Evolutionary conservation across 2,329 filamentous ascomycete species (phyloP).

Genomic region (Aureobasidium lini): DNA sequence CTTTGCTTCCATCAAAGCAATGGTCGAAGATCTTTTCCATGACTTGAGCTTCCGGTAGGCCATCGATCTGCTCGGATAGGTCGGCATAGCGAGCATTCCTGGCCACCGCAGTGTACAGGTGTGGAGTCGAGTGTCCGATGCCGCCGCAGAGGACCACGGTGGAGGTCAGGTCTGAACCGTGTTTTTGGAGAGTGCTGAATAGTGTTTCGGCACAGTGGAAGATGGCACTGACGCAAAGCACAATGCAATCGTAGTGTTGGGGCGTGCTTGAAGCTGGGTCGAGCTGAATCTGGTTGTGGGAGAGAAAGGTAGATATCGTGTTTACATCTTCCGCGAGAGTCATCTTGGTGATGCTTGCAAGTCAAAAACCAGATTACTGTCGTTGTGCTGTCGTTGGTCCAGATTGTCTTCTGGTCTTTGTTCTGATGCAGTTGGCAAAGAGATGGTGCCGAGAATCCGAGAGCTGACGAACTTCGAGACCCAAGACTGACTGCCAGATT

Average conservation of each 20-base stretch:
- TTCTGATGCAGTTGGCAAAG: too few relatives aligned
- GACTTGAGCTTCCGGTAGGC: conserved; percentile 35
- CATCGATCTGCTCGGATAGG: conserved; percentile 25
- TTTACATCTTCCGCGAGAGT: conserved; percentile 23
- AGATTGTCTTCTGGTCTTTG: too few relatives aligned
- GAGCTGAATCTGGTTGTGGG: conserved; percentile 22
- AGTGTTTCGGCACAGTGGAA: conserved; percentile 30
- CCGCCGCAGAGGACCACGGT: conserved; percentile 39
- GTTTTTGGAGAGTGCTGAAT: conserved; percentile 27
- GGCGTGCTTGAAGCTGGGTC: not conserved
- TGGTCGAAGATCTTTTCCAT: conserved; percentile 30
- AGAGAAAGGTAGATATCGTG: conserved; percentile 25
- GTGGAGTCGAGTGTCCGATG: conserved; percentile 38
- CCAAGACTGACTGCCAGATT: too few relatives aligned
- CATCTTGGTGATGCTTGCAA: not conserved
- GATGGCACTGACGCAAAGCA: conserved; percentile 35
- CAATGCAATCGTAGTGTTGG: conserved; percentile 26
- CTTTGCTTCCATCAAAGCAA: conserved; percentile 23
- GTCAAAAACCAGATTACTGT: too few relatives aligned
- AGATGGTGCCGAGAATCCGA: too few relatives aligned
- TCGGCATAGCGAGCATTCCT: conserved; percentile 24
- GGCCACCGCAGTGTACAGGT: conserved; percentile 35
- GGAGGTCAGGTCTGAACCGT: conserved; percentile 24
- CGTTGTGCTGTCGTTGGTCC: too few relatives aligned
- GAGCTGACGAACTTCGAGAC: too few relatives aligned